Evolutionary conservation across 2,329 filamentous ascomycete species (phyloP).

Genomic region (Monascus ruber): DNA sequence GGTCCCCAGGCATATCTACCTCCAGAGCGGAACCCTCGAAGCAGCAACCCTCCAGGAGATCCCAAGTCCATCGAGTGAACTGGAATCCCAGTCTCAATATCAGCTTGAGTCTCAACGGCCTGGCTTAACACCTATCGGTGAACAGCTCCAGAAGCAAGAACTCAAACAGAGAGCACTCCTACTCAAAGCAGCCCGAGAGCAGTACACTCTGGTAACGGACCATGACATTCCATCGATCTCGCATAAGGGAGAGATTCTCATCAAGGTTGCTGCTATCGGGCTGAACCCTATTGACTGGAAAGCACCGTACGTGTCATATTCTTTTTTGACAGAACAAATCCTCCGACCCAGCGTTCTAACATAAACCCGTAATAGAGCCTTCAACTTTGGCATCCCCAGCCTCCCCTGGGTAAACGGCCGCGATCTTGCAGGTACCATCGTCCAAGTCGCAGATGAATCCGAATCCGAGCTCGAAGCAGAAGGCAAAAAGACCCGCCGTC

Average conservation of each 20-base stretch:
- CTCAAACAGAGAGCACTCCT: conserved; percentile 38
- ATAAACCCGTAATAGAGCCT: conserved; percentile 41
- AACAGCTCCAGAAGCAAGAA: not conserved
- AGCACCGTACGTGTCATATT: conserved; percentile 45
- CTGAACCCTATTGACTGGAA: conserved; percentile 72
- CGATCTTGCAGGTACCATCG: conserved; percentile 56
- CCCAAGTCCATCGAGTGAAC: not conserved
- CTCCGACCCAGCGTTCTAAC: not conserved
- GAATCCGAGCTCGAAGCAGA: not conserved
- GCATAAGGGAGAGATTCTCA: conserved; percentile 45
- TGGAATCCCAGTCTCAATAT: not conserved
- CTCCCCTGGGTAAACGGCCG: conserved; percentile 59
- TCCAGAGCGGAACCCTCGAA: not conserved
- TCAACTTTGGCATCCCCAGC: conserved; percentile 56
- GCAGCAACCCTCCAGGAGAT: not conserved
- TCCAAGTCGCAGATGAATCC: conserved; percentile 32
- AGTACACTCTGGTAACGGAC: conserved; percentile 36
- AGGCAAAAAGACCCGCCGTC: conserved; percentile 26
- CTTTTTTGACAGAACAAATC: not conserved
- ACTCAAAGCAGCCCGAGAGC: conserved; percentile 39
- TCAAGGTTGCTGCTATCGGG: conserved; percentile 54
- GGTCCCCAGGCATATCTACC: not conserved
- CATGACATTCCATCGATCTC: conserved; percentile 38
- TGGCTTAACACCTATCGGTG: not conserved
- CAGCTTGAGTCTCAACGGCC: too few species aligned